These are phyloP conservation scores for Candida hungchunana DNA, from an alignment of 805 yeast species.

Conservation along the genomic window DNA sequence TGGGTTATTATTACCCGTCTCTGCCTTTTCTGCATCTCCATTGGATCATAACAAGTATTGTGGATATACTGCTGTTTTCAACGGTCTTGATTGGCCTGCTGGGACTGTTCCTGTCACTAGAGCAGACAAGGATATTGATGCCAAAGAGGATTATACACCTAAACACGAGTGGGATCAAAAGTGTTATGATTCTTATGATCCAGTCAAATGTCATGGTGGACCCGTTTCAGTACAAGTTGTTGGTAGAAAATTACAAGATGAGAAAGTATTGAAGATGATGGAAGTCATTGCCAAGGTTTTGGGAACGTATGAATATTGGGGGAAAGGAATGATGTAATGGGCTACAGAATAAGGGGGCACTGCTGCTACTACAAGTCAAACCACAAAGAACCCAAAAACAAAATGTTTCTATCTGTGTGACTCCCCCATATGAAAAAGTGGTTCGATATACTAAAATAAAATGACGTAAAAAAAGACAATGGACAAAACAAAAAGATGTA, in stretches of 20 bases:
- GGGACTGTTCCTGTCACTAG: conserved; percentile 54
- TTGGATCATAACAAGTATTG: conserved; percentile 12
- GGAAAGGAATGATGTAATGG: background rate
- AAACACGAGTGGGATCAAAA: conserved; percentile 38
- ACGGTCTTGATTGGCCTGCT: conserved; percentile 52
- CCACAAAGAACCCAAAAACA: no score
- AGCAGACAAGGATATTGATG: conserved; percentile 41
- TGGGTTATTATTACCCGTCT: conserved; percentile 39
- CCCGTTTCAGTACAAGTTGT: conserved; percentile 64
- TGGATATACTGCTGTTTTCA: conserved; percentile 49
- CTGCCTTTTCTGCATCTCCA: conserved; percentile 32
- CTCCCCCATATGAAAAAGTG: no score
- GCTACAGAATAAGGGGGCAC: no score
- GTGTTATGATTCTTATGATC: conserved; percentile 42
- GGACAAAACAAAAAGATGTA: no score
- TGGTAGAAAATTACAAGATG: conserved; percentile 55
- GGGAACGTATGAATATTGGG: conserved; percentile 3
- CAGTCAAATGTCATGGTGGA: conserved; percentile 49
- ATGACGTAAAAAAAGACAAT: no score
- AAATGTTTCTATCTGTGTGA: no score
- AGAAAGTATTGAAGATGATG: conserved; percentile 40
- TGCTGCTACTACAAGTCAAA: no score
- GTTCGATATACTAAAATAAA: no score
- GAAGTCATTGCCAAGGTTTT: conserved; percentile 2
- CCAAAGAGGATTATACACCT: conserved; percentile 29